These are phyloP conservation scores for Phytophthora agathidicida DNA, from an alignment of 352 stramenopile genomes.

Conservation along the genomic window DNA sequence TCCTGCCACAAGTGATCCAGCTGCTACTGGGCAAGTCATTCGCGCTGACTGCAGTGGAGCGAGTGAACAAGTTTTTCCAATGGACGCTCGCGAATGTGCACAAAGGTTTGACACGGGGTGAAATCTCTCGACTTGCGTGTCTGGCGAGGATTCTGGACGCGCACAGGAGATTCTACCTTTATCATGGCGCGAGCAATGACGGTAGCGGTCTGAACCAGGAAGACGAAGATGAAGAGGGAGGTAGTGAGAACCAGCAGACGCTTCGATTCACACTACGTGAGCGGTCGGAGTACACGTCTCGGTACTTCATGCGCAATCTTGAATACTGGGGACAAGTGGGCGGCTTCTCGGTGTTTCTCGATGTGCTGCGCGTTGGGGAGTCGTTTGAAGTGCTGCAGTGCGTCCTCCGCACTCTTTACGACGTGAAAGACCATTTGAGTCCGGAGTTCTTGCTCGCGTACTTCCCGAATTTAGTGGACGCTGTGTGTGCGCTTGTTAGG, in stretches of 20 bases:
- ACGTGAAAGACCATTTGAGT: constrained; percentile 61
- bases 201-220: neutral
- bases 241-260: constrained; percentile 11
- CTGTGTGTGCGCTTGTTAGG: constrained; percentile 35
- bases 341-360: constrained; percentile 61
- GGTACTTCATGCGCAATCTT: constrained; percentile 56
- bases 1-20: constrained; percentile 66
- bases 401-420: constrained; percentile 61
- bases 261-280: constrained; percentile 12
- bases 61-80: constrained; percentile 59
- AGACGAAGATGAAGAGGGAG: neutral
- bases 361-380: constrained; percentile 32
- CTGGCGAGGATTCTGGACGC: constrained; percentile 66
- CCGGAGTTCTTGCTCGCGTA: constrained; percentile 48
- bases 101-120: constrained; percentile 37
- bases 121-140: constrained; percentile 47
- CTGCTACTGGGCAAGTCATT: constrained; percentile 52
- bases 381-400: constrained; percentile 63
- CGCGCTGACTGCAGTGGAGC: constrained; percentile 22
- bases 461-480: constrained; percentile 38
- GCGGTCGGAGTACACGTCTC: constrained; percentile 25
- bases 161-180: constrained; percentile 62
- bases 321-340: constrained; percentile 57
- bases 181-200: constrained; percentile 23
- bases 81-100: constrained; percentile 43